A percentile compares a stretch with the other conserved stretches of the same genome.
Evolutionary conservation across 176 grass and related monocot species (phyloP).

Genomic region (Tuctoria greenei): DNA sequence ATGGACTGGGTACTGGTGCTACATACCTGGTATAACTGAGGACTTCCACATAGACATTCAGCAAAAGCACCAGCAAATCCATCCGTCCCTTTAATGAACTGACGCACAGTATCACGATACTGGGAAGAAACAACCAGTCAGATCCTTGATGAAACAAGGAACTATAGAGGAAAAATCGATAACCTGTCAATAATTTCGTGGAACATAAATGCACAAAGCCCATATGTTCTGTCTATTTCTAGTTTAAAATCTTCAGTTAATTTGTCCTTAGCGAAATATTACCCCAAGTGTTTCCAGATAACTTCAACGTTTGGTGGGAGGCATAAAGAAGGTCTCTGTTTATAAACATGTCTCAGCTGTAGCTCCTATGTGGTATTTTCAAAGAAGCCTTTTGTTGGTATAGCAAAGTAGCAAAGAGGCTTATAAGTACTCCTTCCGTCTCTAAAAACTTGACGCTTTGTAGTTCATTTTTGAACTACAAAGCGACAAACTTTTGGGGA

Average conservation of each 20-base stretch:
- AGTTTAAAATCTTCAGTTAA: not conserved
- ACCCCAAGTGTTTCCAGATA: not conserved
- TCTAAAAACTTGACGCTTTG: too few relatives aligned
- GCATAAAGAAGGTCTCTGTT: not conserved
- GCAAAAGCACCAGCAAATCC: slow-evolving; percentile 95
- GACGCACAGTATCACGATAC: slow-evolving; percentile 90
- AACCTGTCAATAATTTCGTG: not conserved
- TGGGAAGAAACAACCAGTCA: slow-evolving; percentile 46
- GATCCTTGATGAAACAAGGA: slow-evolving; percentile 17
- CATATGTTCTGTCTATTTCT: not conserved
- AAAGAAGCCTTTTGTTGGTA: not conserved
- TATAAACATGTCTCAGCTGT: slow-evolving; percentile 11
- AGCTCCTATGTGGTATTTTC: not conserved
- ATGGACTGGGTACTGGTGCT: not conserved
- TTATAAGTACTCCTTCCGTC: too few relatives aligned
- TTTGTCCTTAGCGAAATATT: not conserved
- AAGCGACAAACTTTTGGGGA: too few relatives aligned
- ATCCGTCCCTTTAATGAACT: slow-evolving; percentile 97
- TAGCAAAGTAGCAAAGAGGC: not conserved
- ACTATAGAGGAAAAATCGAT: slow-evolving; percentile 1
- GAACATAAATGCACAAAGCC: slow-evolving; percentile 16
- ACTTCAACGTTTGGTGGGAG: not conserved
- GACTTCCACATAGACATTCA: slow-evolving; percentile 91
- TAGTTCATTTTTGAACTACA: too few relatives aligned
- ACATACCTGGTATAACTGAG: slow-evolving; percentile 89